phyloP scores from a whole-genome alignment of 257 asterid genomes.

The Solanum arcanum region DNA sequence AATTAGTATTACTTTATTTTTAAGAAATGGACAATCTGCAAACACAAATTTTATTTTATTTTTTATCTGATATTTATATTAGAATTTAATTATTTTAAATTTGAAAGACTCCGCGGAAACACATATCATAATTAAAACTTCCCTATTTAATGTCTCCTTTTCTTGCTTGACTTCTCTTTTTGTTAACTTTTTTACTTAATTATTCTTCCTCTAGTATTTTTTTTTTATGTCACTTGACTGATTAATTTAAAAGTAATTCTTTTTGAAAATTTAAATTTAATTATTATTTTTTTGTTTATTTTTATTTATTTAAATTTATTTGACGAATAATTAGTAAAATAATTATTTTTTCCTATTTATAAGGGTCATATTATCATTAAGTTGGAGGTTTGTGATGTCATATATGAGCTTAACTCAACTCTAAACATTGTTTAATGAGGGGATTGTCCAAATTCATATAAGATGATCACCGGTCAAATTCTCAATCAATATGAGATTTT shows the following conservation, averaged over 20 bases:
- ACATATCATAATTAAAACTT: neutral
- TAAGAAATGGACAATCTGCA: neutral
- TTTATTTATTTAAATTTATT: too few species aligned
- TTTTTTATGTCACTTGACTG: neutral
- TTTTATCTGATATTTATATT: too few species aligned
- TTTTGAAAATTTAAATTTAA: neutral
- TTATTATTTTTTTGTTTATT: too few species aligned
- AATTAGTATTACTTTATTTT: too few species aligned
- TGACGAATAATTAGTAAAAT: neutral
- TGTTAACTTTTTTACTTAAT: neutral
- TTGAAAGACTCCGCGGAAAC: accelerated
- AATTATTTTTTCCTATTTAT: too few species aligned
- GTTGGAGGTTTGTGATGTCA: neutral
- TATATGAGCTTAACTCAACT: too few species aligned
- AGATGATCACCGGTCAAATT: too few species aligned
- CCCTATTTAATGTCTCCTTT: neutral
- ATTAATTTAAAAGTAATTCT: neutral
- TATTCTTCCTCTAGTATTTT: neutral
- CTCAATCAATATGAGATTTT: too few species aligned
- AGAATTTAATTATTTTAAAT: too few species aligned
- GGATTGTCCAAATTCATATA: too few species aligned
- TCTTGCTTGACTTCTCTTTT: neutral
- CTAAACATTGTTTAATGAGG: too few species aligned
- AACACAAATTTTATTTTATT: neutral
- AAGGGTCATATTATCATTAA: neutral